Evolutionary conservation across 495 filamentous ascomycete species (phyloP).

Genomic region (Umbilicaria muhlenbergii): DNA sequence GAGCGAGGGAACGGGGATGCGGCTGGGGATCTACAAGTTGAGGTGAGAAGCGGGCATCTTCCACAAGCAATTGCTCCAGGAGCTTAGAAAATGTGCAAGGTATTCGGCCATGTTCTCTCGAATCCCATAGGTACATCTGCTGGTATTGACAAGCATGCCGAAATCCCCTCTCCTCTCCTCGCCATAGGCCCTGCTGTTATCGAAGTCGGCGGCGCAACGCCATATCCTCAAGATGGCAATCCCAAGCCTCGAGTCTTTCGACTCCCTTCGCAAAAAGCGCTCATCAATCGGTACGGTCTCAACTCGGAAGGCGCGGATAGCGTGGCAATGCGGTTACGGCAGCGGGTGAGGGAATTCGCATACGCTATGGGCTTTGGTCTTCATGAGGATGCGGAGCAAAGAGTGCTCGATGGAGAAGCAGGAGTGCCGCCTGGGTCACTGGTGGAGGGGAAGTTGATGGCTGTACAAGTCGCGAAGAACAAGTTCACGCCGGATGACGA

Average conservation of each 20-base stretch:
- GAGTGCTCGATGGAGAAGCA: conserved; percentile 55
- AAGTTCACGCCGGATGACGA: conserved; percentile 73
- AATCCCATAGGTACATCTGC: conserved; percentile 89
- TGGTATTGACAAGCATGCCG: conserved; percentile 85
- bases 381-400: conserved; percentile 45
- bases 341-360: conserved; percentile 63
- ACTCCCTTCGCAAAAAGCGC: conserved; percentile 57
- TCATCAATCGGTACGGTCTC: conserved; percentile 92
- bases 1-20: conserved; percentile 47
- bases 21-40: conserved; percentile 33
- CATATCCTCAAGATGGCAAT: conserved; percentile 73
- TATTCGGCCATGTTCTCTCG: conserved; percentile 63
- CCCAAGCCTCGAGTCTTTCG: conserved; percentile 77
- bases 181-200: conserved; percentile 68
- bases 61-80: background rate
- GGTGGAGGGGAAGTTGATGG: conserved; percentile 54
- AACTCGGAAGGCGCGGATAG: conserved; percentile 81
- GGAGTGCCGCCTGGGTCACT: conserved; percentile 59
- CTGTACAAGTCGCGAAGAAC: conserved; percentile 98
- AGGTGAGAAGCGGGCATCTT: conserved; percentile 18
- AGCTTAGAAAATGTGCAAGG: conserved; percentile 18
- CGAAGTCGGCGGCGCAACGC: conserved; percentile 84
- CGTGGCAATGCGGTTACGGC: conserved; percentile 64
- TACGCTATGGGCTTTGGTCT: conserved; percentile 48
- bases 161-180: conserved; percentile 69